Conservation (phyloP, 192 early-diverging fungal species). For the Backusella westeae region DNA sequence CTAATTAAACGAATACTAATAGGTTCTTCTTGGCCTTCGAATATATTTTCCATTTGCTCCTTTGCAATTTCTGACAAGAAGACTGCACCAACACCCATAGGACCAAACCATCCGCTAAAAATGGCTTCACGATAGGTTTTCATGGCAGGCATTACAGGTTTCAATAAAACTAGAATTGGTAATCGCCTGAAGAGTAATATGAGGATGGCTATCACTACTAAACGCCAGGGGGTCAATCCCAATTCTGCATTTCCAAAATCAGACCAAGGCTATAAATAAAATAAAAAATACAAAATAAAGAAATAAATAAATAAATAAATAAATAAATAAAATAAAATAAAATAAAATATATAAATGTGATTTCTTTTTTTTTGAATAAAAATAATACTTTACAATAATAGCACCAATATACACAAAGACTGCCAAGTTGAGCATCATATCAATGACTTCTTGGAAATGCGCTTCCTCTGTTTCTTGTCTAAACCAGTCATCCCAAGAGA, state of each 20-base stretch:
- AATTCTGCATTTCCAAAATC: constrained; percentile 56
- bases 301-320: too few species aligned
- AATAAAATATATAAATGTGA: neutral
- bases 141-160: constrained; percentile 68
- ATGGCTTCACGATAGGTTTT: constrained; percentile 71
- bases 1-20: constrained; percentile 31
- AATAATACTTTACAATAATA: constrained; percentile 45
- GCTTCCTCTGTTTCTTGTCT: constrained; percentile 76
- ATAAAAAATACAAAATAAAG: too few species aligned
- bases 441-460: constrained; percentile 87
- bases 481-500: constrained; percentile 94
- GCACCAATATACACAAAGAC: constrained; percentile 91
- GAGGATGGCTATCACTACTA: constrained; percentile 56
- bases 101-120: constrained; percentile 92
- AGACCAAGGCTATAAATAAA: constrained; percentile 50
- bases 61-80: constrained; percentile 47
- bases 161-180: constrained; percentile 61
- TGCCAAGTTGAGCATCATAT: constrained; percentile 80
- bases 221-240: constrained; percentile 62
- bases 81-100: constrained; percentile 61
- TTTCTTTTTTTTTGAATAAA: neutral
- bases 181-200: constrained; percentile 73
- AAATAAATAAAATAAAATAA: neutral
- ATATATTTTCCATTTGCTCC: constrained; percentile 32
- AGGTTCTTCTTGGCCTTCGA: constrained; percentile 7